Evolutionary conservation across 2,329 filamentous ascomycete genomes (phyloP).

Genomic region (Trichoderma asperellum): DNA sequence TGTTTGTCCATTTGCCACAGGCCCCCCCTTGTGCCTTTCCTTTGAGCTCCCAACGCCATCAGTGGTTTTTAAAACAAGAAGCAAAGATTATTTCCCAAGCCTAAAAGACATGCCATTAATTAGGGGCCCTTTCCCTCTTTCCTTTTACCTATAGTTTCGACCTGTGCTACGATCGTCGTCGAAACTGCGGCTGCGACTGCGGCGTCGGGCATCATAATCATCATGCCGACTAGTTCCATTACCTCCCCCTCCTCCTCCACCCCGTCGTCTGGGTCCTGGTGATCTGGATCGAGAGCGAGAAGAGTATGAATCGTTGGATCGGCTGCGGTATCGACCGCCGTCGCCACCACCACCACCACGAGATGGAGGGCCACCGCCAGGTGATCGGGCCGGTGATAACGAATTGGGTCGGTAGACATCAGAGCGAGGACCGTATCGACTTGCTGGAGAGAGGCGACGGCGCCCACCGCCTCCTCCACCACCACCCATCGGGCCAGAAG

Average conservation of each 20-base stretch:
- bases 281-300: conserved; percentile 55
- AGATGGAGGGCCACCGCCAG: conserved; percentile 46
- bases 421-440: conserved; percentile 49
- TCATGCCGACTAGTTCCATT: conserved; percentile 30
- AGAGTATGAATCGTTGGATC: conserved; percentile 50
- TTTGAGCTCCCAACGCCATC: conserved; percentile 18
- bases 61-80: conserved; percentile 11
- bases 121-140: not conserved
- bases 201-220: conserved; percentile 42
- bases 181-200: conserved; percentile 56
- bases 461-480: conserved; percentile 46
- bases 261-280: conserved; percentile 43
- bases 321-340: conserved; percentile 48
- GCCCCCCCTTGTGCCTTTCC: conserved; percentile 2
- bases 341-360: conserved; percentile 33
- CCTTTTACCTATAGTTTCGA: conserved; percentile 41
- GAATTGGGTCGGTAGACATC: conserved; percentile 68
- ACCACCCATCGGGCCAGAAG: conserved; percentile 34
- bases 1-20: not conserved
- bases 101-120: not conserved
- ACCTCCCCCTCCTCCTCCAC: conserved; percentile 22
- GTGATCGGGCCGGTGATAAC: conserved; percentile 51
- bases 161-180: conserved; percentile 46
- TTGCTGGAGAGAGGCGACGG: conserved; percentile 42
- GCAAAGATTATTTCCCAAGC: not conserved